Percentiles rank a stretch among this genome's conserved stretches.
Evolutionary conservation across 2,329 filamentous ascomycete genomes (phyloP).

Genomic region (Verticillium albo-atrum): DNA sequence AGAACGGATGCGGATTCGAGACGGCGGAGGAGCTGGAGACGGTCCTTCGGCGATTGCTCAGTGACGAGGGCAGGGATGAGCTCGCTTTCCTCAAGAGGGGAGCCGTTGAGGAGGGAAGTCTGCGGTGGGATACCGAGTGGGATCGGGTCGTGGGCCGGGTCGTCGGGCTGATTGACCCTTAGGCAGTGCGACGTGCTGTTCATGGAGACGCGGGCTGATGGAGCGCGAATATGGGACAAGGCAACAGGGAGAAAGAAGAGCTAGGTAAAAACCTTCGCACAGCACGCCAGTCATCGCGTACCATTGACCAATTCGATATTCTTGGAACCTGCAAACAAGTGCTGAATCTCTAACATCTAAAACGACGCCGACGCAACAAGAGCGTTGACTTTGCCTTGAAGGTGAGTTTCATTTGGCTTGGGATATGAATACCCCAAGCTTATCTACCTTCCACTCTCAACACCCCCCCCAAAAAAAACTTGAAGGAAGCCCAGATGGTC

Average conservation of each 20-base stretch:
- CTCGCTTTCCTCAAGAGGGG: slow-evolving; percentile 61
- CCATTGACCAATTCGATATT: neutral
- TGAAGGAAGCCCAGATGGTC: too few relatives aligned
- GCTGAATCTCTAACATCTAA: too few relatives aligned
- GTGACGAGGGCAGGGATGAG: slow-evolving; percentile 41
- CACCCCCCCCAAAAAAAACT: too few relatives aligned
- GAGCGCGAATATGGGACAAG: too few relatives aligned
- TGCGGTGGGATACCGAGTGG: slow-evolving; percentile 93
- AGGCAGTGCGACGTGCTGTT: neutral
- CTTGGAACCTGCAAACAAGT: too few relatives aligned
- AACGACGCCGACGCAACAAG: too few relatives aligned
- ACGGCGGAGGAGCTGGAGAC: slow-evolving; percentile 61
- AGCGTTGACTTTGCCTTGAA: too few relatives aligned
- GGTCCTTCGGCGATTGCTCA: slow-evolving; percentile 62
- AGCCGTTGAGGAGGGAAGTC: slow-evolving; percentile 67
- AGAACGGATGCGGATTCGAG: slow-evolving; percentile 83
- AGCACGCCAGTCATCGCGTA: neutral
- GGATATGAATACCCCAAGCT: too few relatives aligned
- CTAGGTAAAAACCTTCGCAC: neutral
- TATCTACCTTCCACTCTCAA: too few relatives aligned
- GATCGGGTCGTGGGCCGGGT: slow-evolving; percentile 72
- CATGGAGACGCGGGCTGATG: neutral
- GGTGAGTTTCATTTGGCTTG: too few relatives aligned
- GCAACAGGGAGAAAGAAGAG: too few relatives aligned
- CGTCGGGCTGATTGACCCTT: slow-evolving; percentile 44